A percentile compares a stretch with the other conserved stretches of the same genome.
Conservation (phyloP, 805 yeast species). For the Hanseniaspora guilliermondii region DNA sequence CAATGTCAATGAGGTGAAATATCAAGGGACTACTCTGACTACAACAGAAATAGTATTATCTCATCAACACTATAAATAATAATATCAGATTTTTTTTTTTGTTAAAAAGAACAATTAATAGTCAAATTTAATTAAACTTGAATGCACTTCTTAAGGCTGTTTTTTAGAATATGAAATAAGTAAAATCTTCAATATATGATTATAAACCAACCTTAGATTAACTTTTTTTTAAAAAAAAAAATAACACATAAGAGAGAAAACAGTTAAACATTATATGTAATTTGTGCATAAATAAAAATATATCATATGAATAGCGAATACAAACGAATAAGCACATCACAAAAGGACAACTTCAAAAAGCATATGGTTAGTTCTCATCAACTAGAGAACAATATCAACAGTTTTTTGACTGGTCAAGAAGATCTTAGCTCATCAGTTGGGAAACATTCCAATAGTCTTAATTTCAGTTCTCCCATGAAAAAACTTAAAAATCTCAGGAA, state of each 20-base stretch:
- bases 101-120: too few relatives aligned
- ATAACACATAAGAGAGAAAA: background rate
- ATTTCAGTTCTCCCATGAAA: constrained; percentile 2
- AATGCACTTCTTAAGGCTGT: too few relatives aligned
- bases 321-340: background rate
- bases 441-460: background rate
- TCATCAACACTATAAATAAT: too few relatives aligned
- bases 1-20: too few relatives aligned
- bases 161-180: too few relatives aligned
- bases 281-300: background rate
- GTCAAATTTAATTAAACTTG: too few relatives aligned
- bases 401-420: background rate
- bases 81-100: too few relatives aligned
- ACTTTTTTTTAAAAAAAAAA: background rate
- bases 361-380: background rate
- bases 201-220: too few relatives aligned
- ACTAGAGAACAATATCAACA: background rate
- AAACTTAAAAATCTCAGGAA: background rate
- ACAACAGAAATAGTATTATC: too few relatives aligned
- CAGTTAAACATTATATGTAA: background rate
- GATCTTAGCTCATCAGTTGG: background rate
- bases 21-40: too few relatives aligned
- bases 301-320: background rate
- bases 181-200: too few relatives aligned
- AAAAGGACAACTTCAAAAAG: background rate